A percentile compares a stretch with the other conserved stretches of the same genome.
Conservation (phyloP, 1,139 yeast genomes). For the Tardiomyces digboiensis region DNA sequence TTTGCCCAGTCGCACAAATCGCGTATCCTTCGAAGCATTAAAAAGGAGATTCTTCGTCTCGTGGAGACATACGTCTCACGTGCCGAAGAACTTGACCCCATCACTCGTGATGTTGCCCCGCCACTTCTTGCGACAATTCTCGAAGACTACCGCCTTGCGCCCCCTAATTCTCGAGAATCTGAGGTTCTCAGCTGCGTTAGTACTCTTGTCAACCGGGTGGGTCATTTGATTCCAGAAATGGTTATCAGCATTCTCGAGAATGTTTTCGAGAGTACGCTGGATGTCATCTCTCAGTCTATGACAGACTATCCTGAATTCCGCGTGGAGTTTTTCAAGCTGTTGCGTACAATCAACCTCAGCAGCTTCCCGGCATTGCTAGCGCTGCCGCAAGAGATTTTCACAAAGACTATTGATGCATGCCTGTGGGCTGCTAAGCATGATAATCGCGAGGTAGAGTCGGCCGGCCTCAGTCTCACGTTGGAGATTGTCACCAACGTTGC, state of each 20-base stretch:
- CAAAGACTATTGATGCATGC: constrained; percentile 84
- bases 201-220: constrained; percentile 79
- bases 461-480: constrained; percentile 72
- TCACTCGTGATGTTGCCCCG: constrained; percentile 74
- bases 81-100: constrained; percentile 80
- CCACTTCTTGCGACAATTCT: constrained; percentile 80
- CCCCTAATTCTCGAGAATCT: constrained; percentile 96
- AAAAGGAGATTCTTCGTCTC: constrained; percentile 85
- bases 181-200: constrained; percentile 95
- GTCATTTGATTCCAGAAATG: constrained; percentile 83
- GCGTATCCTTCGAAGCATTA: constrained; percentile 90
- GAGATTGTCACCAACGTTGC: constrained; percentile 83
- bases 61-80: constrained; percentile 83
- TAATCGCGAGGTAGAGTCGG: constrained; percentile 90
- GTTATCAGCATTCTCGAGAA: constrained; percentile 80
- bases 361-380: constrained; percentile 81
- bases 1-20: constrained; percentile 96
- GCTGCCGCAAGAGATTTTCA: constrained; percentile 88
- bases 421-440: constrained; percentile 98
- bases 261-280: constrained; percentile 90
- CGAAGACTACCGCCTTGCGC: constrained; percentile 81
- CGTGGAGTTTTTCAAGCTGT: constrained; percentile 85
- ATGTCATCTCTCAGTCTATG: constrained; percentile 92
- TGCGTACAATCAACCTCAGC: constrained; percentile 77
- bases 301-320: constrained; percentile 98